These are phyloP conservation scores for Amanita rimosa DNA, from an alignment of 768 basidiomycete genomes.

Conservation along the genomic window DNA sequence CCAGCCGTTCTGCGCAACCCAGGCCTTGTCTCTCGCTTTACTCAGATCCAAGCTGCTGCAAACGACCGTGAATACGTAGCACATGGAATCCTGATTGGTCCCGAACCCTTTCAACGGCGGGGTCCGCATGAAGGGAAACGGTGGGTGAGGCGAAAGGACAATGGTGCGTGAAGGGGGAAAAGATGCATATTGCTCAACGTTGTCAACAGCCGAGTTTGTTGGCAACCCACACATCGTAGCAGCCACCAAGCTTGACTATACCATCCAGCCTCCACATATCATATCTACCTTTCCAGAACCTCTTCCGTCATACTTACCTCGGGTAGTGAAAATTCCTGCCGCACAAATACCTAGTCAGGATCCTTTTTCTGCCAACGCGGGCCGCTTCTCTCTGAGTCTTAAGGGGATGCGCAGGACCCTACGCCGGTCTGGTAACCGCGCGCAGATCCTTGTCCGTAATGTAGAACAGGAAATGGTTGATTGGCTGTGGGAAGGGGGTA, in stretches of 20 bases:
- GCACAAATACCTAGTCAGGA: constrained; percentile 29
- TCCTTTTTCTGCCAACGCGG: constrained; percentile 51
- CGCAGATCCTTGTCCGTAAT: constrained; percentile 52
- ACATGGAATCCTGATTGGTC: neutral
- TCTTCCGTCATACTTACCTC: constrained; percentile 57
- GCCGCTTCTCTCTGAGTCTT: constrained; percentile 65
- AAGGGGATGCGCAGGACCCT: constrained; percentile 66
- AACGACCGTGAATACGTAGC: constrained; percentile 8
- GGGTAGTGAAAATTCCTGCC: constrained; percentile 42
- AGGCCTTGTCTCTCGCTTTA: constrained; percentile 38
- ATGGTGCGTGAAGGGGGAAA: constrained; percentile 36
- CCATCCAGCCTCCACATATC: constrained; percentile 27
- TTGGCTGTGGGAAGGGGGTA: constrained; percentile 54
- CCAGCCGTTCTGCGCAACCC: constrained; percentile 58
- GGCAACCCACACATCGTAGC: constrained; percentile 62
- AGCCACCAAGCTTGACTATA: constrained; percentile 50
- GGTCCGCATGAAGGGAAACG: constrained; percentile 70
- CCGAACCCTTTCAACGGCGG: constrained; percentile 33
- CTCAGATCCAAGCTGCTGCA: constrained; percentile 30
- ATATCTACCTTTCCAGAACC: constrained; percentile 67
- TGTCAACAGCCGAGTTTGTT: constrained; percentile 59
- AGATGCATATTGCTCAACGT: neutral
- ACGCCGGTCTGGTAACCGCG: constrained; percentile 46
- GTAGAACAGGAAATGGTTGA: constrained; percentile 50
- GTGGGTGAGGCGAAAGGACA: constrained; percentile 67